Evolutionary conservation across 192 early-diverging fungal species (phyloP).

Genomic region (Coemansia sp.): DNA sequence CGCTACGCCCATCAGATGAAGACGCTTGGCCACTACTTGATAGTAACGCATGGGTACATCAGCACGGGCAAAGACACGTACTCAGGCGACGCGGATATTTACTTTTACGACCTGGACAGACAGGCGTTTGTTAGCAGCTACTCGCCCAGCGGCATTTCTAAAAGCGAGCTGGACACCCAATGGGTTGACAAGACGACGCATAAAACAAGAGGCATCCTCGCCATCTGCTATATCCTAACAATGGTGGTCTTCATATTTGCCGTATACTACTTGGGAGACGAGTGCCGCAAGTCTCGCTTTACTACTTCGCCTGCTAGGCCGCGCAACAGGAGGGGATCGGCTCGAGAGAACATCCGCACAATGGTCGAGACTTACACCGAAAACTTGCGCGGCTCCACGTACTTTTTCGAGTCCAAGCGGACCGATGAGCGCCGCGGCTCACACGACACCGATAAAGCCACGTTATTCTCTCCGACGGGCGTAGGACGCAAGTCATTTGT

Average conservation of each 20-base stretch:
- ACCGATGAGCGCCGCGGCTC: conserved; percentile 11
- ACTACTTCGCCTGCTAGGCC: background rate
- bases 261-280: conserved; percentile 17
- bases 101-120: conserved; percentile 37
- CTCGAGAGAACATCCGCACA: conserved; percentile 6
- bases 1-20: conserved; percentile 53
- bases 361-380: conserved; percentile 18
- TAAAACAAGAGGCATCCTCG: conserved; percentile 17
- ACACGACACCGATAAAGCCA: conserved; percentile 20
- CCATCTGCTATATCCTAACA: conserved; percentile 23
- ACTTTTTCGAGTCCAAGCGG: conserved; percentile 16
- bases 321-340: background rate
- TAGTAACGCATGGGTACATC: conserved; percentile 38
- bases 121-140: conserved; percentile 33
- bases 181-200: conserved; percentile 20
- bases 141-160: conserved; percentile 29
- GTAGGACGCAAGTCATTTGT: conserved; percentile 3
- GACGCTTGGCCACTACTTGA: conserved; percentile 34
- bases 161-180: conserved; percentile 29
- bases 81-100: conserved; percentile 30
- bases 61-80: background rate
- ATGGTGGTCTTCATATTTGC: conserved; percentile 25
- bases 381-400: conserved; percentile 18
- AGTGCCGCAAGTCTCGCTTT: conserved; percentile 8
- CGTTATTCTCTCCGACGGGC: background rate